A percentile compares a stretch with the other conserved stretches of the same genome.
Conservation (phyloP, 306 rosid genomes). For the Vigna mungo region DNA sequence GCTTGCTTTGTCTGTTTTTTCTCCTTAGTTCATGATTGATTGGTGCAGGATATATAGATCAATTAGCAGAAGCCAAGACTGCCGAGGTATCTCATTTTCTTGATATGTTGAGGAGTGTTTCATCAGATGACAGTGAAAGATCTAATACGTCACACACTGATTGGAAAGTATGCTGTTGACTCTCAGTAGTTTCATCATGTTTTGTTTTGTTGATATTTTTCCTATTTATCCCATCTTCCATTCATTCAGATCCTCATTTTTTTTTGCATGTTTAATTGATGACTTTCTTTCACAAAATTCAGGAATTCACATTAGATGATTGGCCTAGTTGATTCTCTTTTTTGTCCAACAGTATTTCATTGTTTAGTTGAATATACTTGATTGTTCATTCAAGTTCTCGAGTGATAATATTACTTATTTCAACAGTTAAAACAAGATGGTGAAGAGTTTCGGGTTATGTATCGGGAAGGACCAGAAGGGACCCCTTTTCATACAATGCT, state of each 20-base stretch:
- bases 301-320: constrained; percentile 5
- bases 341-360: constrained; percentile 7
- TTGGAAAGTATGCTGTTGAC: constrained; percentile 75
- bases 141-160: constrained; percentile 55
- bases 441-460: constrained; percentile 86
- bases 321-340: constrained; percentile 9
- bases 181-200: constrained; percentile 28
- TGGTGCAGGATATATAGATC: constrained; percentile 59
- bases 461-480: constrained; percentile 77
- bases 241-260: background rate
- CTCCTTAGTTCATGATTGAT: constrained; percentile 32
- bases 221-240: constrained; percentile 10
- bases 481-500: constrained; percentile 79
- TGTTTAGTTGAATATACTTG: constrained; percentile 16
- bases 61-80: constrained; percentile 61
- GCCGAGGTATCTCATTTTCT: constrained; percentile 73
- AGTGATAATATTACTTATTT: constrained; percentile 37
- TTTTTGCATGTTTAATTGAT: constrained; percentile 2
- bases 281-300: constrained; percentile 17
- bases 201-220: constrained; percentile 27
- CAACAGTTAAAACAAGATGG: constrained; percentile 79
- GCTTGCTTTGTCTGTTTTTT: constrained; percentile 5
- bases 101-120: constrained; percentile 85
- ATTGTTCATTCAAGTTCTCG: background rate
- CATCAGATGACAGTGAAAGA: constrained; percentile 47